Conservation (phyloP, 257 asterid genomes). For the Solanum dulcamara region DNA sequence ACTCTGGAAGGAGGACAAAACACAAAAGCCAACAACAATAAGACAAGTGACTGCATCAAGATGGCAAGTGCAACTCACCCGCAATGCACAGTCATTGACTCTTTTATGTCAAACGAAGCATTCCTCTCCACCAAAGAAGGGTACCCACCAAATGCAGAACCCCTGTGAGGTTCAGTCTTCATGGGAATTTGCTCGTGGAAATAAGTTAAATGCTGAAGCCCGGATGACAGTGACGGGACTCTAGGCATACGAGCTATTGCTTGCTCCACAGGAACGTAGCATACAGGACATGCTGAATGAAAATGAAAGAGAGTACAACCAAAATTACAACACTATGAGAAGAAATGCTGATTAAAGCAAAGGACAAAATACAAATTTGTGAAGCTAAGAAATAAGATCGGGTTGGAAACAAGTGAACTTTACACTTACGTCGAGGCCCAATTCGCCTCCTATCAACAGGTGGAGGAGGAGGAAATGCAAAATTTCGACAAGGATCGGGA, state of each 20-base stretch:
- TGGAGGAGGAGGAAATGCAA: slow-evolving; percentile 86
- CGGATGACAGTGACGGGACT: slow-evolving; percentile 53
- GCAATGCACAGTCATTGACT: slow-evolving; percentile 90
- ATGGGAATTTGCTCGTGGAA: slow-evolving; percentile 46
- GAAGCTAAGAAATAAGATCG: neutral
- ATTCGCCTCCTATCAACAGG: slow-evolving; percentile 55
- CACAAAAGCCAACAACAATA: neutral
- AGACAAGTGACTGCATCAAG: neutral
- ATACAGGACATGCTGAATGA: slow-evolving; percentile 84
- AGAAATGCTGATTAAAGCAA: neutral
- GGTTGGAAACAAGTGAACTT: neutral
- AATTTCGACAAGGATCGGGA: slow-evolving; percentile 54
- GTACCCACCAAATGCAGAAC: slow-evolving; percentile 95
- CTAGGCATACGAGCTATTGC: slow-evolving; percentile 77
- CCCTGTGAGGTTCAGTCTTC: slow-evolving; percentile 55
- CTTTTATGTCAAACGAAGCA: slow-evolving; percentile 50
- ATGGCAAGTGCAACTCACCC: slow-evolving; percentile 52
- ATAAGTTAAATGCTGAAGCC: slow-evolving; percentile 63
- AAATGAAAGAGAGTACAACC: slow-evolving; percentile 5
- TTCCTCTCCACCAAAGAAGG: slow-evolving; percentile 74
- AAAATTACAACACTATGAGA: neutral
- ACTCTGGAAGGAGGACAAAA: neutral
- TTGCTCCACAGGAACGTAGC: slow-evolving; percentile 76
- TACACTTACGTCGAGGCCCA: slow-evolving; percentile 94
- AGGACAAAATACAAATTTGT: neutral